Conservation (phyloP, 441 rosid genomes). For the Hura crepitans region DNA sequence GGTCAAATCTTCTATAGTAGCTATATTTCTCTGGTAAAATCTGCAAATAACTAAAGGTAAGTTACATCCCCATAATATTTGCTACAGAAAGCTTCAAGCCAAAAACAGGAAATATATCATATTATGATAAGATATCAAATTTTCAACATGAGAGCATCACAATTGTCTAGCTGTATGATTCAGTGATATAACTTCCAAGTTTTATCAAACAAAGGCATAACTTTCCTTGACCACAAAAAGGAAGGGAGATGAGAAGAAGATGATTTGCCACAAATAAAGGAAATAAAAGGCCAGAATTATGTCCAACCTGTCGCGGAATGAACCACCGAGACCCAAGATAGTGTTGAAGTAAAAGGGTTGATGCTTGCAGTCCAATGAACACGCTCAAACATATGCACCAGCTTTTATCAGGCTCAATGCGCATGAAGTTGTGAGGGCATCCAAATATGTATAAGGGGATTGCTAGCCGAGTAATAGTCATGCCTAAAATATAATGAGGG, state of each 20-base stretch:
- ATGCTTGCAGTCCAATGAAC: constrained; percentile 75
- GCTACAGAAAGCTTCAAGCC: neutral
- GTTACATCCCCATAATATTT: constrained; percentile 20
- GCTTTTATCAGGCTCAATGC: constrained; percentile 68
- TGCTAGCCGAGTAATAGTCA: constrained; percentile 81
- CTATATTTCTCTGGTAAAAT: constrained; percentile 92
- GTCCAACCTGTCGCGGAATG: constrained; percentile 84
- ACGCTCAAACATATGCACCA: constrained; percentile 73
- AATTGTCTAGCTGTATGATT: neutral
- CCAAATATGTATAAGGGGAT: constrained; percentile 83
- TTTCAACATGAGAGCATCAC: too few species aligned
- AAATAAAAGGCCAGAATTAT: neutral
- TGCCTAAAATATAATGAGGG: constrained; percentile 87
- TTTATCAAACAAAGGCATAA: neutral
- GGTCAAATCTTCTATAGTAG: constrained; percentile 68
- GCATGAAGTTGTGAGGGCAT: constrained; percentile 94
- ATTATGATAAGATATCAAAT: too few species aligned
- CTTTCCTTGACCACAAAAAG: neutral
- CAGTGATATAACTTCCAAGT: neutral
- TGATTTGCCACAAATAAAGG: constrained; percentile 13
- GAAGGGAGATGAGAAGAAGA: neutral
- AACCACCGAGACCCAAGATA: constrained; percentile 95
- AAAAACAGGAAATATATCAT: neutral
- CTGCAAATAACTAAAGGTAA: constrained; percentile 38
- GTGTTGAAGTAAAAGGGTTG: constrained; percentile 85